phyloP scores from a whole-genome alignment of 352 stramenopile species.

The Globisporangium polare region DNA sequence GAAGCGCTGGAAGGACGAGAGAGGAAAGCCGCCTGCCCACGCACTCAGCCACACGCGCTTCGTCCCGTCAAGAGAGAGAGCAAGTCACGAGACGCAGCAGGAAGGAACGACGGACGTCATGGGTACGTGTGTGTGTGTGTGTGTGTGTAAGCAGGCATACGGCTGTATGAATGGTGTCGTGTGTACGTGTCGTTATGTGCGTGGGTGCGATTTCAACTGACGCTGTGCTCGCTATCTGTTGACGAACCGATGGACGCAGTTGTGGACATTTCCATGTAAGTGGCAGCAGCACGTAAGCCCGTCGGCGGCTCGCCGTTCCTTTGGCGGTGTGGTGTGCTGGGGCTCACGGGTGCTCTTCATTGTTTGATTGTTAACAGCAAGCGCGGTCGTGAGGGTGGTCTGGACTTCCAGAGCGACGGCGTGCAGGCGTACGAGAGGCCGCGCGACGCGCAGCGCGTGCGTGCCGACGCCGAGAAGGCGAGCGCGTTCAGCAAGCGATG shows the following conservation, averaged over 20 bases:
- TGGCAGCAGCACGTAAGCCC: background rate
- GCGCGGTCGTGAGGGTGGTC: slow-evolving; percentile 22
- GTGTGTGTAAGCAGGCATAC: background rate
- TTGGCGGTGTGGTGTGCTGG: background rate
- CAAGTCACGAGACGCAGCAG: background rate
- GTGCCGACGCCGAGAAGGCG: slow-evolving; percentile 43
- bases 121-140: background rate
- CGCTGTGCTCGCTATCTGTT: background rate
- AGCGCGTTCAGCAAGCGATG: slow-evolving; percentile 55
- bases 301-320: background rate
- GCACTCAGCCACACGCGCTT: background rate
- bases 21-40: background rate
- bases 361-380: slow-evolving; percentile 20
- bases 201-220: background rate
- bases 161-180: background rate
- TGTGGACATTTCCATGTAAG: slow-evolving; percentile 15
- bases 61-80: background rate
- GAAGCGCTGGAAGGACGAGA: background rate
- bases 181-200: background rate
- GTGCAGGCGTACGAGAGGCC: slow-evolving; percentile 25
- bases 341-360: background rate
- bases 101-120: background rate
- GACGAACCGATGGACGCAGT: slow-evolving; percentile 4
- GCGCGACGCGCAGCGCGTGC: slow-evolving; percentile 43
- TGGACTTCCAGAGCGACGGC: slow-evolving; percentile 9